Conservation (phyloP, 441 rosid species). For the Corymbia citriodora region DNA sequence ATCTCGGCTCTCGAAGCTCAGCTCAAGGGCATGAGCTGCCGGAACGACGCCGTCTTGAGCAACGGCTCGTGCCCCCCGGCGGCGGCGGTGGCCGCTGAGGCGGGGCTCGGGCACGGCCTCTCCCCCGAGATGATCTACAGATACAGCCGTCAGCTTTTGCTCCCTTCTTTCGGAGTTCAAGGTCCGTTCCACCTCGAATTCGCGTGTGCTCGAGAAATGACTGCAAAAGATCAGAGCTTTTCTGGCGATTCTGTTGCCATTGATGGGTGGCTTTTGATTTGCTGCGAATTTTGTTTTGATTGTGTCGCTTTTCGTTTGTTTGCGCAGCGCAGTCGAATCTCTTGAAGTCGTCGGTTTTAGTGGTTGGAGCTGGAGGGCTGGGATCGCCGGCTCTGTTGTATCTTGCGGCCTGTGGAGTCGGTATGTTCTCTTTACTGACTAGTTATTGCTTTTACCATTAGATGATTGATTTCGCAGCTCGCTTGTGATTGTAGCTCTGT, state of each 20-base stretch:
- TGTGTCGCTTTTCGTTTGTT: neutral
- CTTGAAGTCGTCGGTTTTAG: conserved; percentile 73
- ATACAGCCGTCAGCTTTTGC: conserved; percentile 88
- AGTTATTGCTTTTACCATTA: neutral
- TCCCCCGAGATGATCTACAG: conserved; percentile 67
- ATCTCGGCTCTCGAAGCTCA: conserved; percentile 63
- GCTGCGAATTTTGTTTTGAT: neutral
- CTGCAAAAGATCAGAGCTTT: neutral
- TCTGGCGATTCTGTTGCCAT: neutral
- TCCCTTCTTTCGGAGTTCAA: conserved; percentile 85
- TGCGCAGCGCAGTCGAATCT: conserved; percentile 71
- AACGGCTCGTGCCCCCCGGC: conserved; percentile 14
- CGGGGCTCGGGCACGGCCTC: conserved; percentile 39
- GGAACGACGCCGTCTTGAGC: conserved; percentile 11
- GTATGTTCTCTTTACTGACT: conserved; percentile 21
- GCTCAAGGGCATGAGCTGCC: conserved; percentile 33
- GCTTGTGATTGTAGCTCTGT: neutral
- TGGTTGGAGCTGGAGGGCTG: conserved; percentile 95
- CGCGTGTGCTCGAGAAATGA: neutral
- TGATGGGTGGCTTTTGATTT: neutral
- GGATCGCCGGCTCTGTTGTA: conserved; percentile 90
- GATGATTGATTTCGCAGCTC: neutral
- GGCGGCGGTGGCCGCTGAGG: conserved; percentile 14
- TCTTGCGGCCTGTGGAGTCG: conserved; percentile 94
- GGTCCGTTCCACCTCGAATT: conserved; percentile 24